Evolutionary conservation across 169 alveolate species (phyloP).

Genomic region (Neospora caninum): DNA sequence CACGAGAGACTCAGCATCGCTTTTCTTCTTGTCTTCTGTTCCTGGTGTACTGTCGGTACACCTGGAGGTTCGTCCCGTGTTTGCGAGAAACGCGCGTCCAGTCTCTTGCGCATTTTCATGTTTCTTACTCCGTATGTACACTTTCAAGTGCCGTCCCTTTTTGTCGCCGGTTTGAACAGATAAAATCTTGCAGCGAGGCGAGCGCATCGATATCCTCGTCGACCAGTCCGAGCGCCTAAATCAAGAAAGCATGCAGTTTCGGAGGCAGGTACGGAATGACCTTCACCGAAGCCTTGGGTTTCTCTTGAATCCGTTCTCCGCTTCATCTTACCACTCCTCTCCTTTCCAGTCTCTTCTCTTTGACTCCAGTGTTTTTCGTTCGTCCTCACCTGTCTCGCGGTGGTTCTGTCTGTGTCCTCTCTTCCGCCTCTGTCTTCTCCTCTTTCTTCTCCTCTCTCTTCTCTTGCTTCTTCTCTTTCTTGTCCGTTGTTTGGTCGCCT

Average conservation of each 20-base stretch:
- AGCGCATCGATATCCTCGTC: slow-evolving; percentile 62
- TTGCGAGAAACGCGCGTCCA: too few relatives aligned
- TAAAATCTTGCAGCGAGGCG: slow-evolving; percentile 62
- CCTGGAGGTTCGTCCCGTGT: too few relatives aligned
- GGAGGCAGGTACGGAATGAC: slow-evolving; percentile 47
- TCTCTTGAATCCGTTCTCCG: neutral
- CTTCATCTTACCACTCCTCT: neutral
- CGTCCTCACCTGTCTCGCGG: neutral
- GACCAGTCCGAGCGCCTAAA: slow-evolving; percentile 63
- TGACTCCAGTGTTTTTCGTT: neutral
- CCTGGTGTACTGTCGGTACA: neutral
- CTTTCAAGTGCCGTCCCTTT: too few relatives aligned
- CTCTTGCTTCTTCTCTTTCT: neutral
- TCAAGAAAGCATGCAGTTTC: slow-evolving; percentile 51
- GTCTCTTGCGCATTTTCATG: neutral
- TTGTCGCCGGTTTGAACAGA: slow-evolving; percentile 11
- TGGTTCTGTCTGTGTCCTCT: neutral
- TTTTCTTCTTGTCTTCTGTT: neutral
- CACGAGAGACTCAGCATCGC: too few relatives aligned
- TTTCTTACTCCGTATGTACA: too few relatives aligned
- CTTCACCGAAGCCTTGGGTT: neutral
- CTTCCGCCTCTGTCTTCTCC: neutral
- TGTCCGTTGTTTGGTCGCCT: neutral
- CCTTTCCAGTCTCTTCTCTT: neutral
- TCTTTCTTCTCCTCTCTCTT: neutral